Evolutionary conservation across 495 filamentous ascomycete genomes (phyloP), one percentile per base, ranked within the genome.

Genomic region (Daldinia concentrica): DNA sequence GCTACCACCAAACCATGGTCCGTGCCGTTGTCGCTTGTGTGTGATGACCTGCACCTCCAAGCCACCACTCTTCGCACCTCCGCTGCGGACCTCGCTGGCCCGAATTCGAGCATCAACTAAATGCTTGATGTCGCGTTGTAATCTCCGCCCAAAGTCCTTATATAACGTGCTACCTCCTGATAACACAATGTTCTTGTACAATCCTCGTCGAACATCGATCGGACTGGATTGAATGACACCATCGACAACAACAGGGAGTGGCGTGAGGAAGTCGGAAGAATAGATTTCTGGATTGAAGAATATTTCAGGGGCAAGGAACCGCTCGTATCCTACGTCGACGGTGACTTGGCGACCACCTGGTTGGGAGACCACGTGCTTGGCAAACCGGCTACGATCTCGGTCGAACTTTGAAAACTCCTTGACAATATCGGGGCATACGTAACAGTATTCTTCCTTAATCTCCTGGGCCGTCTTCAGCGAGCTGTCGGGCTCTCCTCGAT

Each of bases 211-310:
- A 54, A 99, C 95, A 78, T 99, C 95, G 74, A 99, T 99, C 32
- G 95, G 95, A 45, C 94, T 97, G 22, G 91, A 93, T 79, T 99
- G 95, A 76, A 99, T 99, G 66, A 98, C 95, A 57, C 90, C 91
- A 77, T 99, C 95, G 52, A 98, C 95, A 43, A 98, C 93, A 54
- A 85, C 93, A 32, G 95, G 95, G 2, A 99, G 86, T 6, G 95
- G 95, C 4, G 95, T 99, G 69, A 98, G 84, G 83, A 98, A 99
- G 80, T 99, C 96, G 64, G 94, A 97, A 32, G 92, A 97, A 84
- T 97, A 98, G 76, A 98, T 98, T 84, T 99, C 95, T 36, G 95
- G 95, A 80, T 98, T 99, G 86, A 99, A 99, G 85, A 98, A 99
- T 71, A 99, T 99, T 80, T 99, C 95, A 48, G 95, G 95, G 2